phyloP scores from a whole-genome alignment of 2,329 filamentous ascomycete genomes.

The Exophiala sp. region DNA sequence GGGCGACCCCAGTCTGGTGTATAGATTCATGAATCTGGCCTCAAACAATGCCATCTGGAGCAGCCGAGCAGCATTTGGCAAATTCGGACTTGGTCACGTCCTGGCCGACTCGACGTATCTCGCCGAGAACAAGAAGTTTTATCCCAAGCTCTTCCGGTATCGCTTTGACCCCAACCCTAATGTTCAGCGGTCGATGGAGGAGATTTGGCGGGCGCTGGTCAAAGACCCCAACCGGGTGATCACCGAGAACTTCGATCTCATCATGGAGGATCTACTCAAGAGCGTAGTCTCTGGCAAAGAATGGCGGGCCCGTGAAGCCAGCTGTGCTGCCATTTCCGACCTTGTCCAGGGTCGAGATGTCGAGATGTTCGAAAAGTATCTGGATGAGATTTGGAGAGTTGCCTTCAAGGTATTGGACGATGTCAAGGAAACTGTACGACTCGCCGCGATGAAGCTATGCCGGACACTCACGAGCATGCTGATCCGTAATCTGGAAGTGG shows the following conservation, averaged over 20 bases:
- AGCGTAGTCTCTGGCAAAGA: constrained; percentile 77
- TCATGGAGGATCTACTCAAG: constrained; percentile 78
- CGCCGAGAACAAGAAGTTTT: constrained; percentile 83
- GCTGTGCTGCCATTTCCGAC: constrained; percentile 82
- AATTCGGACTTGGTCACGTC: constrained; percentile 87
- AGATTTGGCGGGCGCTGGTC: constrained; percentile 94
- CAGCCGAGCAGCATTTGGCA: constrained; percentile 89
- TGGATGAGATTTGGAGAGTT: constrained; percentile 76
- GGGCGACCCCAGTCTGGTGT: constrained; percentile 90
- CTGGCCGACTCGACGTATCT: constrained; percentile 74
- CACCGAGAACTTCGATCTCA: constrained; percentile 75
- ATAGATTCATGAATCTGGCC: constrained; percentile 96
- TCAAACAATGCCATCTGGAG: constrained; percentile 97
- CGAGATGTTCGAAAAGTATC: constrained; percentile 72
- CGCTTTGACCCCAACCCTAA: constrained; percentile 91
- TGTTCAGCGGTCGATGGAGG: constrained; percentile 91
- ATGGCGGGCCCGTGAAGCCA: constrained; percentile 89
- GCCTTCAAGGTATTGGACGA: constrained; percentile 92
- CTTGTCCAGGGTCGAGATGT: constrained; percentile 75
- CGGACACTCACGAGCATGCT: constrained; percentile 78
- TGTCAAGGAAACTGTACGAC: constrained; percentile 84
- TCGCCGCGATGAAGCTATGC: constrained; percentile 73
- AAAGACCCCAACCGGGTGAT: constrained; percentile 75
- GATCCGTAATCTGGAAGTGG: constrained; percentile 76
- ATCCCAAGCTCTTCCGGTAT: constrained; percentile 90